Conservation (phyloP, 352 stramenopile species). For the Hyaloperonospora arabidopsidis region DNA sequence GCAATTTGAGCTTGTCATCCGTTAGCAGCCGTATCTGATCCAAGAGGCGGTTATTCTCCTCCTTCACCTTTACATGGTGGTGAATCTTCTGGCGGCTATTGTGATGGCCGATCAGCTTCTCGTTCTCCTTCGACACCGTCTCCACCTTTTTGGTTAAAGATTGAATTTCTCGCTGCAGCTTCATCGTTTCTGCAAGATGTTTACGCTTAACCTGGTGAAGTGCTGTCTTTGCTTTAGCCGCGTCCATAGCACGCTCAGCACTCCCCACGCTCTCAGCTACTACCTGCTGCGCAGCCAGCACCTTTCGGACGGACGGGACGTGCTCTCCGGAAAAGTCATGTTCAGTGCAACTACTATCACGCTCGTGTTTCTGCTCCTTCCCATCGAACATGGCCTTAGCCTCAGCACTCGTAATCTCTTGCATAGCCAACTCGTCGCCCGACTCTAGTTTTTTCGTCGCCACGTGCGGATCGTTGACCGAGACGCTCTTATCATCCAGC, state of each 20-base stretch:
- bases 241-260: constrained; percentile 16
- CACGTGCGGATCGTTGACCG: constrained; percentile 22
- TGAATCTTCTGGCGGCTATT: constrained; percentile 81
- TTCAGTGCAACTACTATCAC: constrained; percentile 18
- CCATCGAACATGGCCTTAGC: constrained; percentile 17
- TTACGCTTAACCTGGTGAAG: constrained; percentile 33
- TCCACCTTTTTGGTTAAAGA: constrained; percentile 38
- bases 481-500: constrained; percentile 10
- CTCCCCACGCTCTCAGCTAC: constrained; percentile 4
- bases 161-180: constrained; percentile 36
- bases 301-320: constrained; percentile 17
- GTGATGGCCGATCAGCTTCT: constrained; percentile 69
- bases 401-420: constrained; percentile 23
- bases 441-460: constrained; percentile 15
- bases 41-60: constrained; percentile 75
- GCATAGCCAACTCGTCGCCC: constrained; percentile 23
- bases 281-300: constrained; percentile 23
- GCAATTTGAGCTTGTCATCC: constrained; percentile 54
- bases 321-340: constrained; percentile 19
- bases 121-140: constrained; percentile 45
- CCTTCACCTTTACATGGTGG: constrained; percentile 73
- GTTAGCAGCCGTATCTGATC: constrained; percentile 57
- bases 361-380: constrained; percentile 22
- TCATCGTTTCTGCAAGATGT: constrained; percentile 46
- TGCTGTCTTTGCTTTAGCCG: constrained; percentile 25